Percentiles rank a stretch among this genome's conserved stretches.
These are phyloP conservation scores for Mycena crocata DNA, from an alignment of 768 basidiomycete genomes.

Conservation along the genomic window DNA sequence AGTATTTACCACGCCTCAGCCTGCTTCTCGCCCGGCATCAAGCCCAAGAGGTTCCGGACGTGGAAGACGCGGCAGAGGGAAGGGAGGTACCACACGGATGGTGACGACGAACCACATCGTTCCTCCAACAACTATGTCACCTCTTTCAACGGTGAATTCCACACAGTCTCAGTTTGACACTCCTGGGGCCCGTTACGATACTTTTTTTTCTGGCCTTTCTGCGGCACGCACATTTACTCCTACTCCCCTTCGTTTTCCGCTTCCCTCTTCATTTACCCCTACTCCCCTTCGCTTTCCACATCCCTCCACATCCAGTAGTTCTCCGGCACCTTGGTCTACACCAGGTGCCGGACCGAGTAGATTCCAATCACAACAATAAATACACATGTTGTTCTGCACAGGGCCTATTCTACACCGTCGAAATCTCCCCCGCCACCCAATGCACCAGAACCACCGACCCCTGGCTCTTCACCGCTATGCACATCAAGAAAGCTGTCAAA, in stretches of 20 bases:
- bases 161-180: not conserved
- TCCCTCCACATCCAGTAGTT: not conserved
- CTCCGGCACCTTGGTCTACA: not conserved
- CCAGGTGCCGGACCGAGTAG: not conserved
- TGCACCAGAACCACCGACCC: conserved; percentile 14
- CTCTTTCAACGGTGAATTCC: not conserved
- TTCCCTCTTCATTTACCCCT: not conserved
- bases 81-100: not conserved
- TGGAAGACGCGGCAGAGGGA: not conserved
- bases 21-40: not conserved
- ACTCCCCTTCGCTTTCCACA: not conserved
- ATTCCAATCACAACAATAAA: not conserved
- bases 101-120: not conserved
- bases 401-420: not conserved
- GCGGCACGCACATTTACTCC: conserved; percentile 2
- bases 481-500: not conserved
- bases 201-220: not conserved
- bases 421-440: conserved; percentile 34
- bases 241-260: not conserved
- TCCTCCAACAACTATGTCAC: not conserved
- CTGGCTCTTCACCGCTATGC: no score
- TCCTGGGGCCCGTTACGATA: conserved; percentile 5
- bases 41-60: not conserved
- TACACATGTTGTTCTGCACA: no score
- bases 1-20: not conserved